Base-by-base conservation (phyloP, 1,284 basidiomycete genomes). In the Vanrija humicola region DNA sequence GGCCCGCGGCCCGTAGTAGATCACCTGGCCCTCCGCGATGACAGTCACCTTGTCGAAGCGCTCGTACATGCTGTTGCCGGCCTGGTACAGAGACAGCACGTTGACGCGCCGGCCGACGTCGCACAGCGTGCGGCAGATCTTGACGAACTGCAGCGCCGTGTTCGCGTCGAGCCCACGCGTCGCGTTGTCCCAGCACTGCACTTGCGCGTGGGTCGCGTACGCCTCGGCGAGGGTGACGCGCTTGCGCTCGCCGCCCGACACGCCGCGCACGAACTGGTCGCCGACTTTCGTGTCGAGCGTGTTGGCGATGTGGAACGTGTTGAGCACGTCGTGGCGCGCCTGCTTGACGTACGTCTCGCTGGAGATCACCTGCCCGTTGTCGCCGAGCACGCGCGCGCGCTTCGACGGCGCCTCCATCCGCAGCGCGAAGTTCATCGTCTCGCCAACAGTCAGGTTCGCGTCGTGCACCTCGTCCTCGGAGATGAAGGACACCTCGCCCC, bases 81-180 rank as follows among this genome's bases (percentile, higher is more conserved):
- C 49, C 49, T 94, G 90, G 70, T 93, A 91, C 79, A 92, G 75
- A 10, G 86, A 84, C 25, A 90, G 86, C 66, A 93, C 86, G 18
- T 86, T 88, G 15, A 89, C 86, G 67, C 86, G 84, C 6, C 84
- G 83, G 9, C 86, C 78, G 18, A 91, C 75, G 68, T 93, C 88
- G 6, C 89, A 88, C 80, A 88, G 84, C 15, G 87, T 79, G 19
- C 90, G 82, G 61, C 94, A 76, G 56, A 83, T 82, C 72, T 84
- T 86, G 59, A 80, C 83, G 62, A 86, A 91, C 69, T 89, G 87
- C 38, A 93, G 79, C 0, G 91, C 90, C 25, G 89, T 93, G 25
- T 85, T 86, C 2, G 90, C 88, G 65, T 95, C 91, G 43, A 96
- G 81, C 58, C 92, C 71, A 28, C 71, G 59, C 3, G 72, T 74